These are phyloP conservation scores for Lentinula sp. DNA, from an alignment of 768 basidiomycete genomes.

Conservation along the genomic window DNA sequence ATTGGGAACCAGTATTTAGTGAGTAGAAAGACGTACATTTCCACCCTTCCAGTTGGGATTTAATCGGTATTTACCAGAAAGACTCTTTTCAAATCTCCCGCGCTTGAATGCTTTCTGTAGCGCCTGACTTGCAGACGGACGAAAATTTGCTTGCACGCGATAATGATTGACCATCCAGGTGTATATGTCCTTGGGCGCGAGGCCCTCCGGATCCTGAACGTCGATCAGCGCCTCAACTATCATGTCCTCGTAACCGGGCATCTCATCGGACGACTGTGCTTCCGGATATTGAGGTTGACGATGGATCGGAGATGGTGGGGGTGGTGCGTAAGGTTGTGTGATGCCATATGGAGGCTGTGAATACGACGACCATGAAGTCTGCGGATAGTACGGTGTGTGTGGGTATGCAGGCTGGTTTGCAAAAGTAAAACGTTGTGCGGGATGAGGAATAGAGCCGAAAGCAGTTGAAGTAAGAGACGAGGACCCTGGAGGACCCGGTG, in stretches of 20 bases:
- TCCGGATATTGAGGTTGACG: conserved; percentile 12
- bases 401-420: conserved; percentile 50
- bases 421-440: conserved; percentile 7
- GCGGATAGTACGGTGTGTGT: conserved; percentile 59
- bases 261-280: conserved; percentile 33
- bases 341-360: conserved; percentile 18
- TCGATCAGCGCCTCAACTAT: conserved; percentile 74
- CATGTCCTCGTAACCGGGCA: conserved; percentile 91
- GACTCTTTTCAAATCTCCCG: conserved; percentile 72
- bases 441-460: conserved; percentile 8
- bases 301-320: conserved; percentile 13
- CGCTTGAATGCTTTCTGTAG: conserved; percentile 82
- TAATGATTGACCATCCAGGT: conserved; percentile 79
- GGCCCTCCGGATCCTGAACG: conserved; percentile 60
- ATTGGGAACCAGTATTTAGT: not conserved
- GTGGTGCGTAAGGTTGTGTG: conserved; percentile 22
- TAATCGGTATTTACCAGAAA: conserved; percentile 68
- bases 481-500: not conserved
- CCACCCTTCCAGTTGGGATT: conserved; percentile 80
- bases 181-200: conserved; percentile 79
- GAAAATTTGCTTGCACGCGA: conserved; percentile 83
- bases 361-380: conserved; percentile 25
- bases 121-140: conserved; percentile 86
- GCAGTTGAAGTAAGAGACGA: conserved; percentile 4
- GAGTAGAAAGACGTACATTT: conserved; percentile 43